Percentiles rank a stretch among this genome's conserved stretches.
Conservation (phyloP, 176 grass and related monocot species). For the Poa pratensis region DNA sequence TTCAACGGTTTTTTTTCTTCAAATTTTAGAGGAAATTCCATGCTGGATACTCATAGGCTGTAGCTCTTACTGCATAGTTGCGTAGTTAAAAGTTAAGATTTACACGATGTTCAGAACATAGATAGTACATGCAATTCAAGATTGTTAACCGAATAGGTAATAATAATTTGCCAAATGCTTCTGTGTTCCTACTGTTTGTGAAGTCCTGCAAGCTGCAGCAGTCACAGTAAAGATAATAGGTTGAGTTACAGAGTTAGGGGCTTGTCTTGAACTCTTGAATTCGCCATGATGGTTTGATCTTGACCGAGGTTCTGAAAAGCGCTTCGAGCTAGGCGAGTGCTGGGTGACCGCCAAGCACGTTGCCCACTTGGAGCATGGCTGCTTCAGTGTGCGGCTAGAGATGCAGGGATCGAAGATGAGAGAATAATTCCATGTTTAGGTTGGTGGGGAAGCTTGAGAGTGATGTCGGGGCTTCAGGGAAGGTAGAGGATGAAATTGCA, state of each 20-base stretch:
- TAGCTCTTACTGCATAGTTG: neutral
- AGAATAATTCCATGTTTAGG: neutral
- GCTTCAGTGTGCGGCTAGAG: neutral
- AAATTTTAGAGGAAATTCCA: neutral
- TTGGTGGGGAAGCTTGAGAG: too few species aligned
- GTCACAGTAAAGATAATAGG: neutral
- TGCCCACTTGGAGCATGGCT: neutral
- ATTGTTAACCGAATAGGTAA: neutral
- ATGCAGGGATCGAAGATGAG: neutral
- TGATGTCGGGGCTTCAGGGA: too few species aligned
- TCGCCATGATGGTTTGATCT: slow-evolving; percentile 2
- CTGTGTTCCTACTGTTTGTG: neutral
- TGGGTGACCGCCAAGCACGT: neutral
- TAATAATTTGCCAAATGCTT: slow-evolving; percentile 12
- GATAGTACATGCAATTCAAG: neutral
- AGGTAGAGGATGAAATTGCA: too few species aligned
- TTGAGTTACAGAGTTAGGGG: neutral
- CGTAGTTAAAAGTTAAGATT: neutral
- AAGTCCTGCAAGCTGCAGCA: neutral
- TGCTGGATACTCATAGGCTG: slow-evolving; percentile 8
- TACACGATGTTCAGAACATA: neutral
- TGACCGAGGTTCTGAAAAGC: slow-evolving; percentile 5
- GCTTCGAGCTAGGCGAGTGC: neutral
- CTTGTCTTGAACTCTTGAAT: slow-evolving; percentile 6
- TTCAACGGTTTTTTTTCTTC: neutral